Evolutionary conservation across 2,329 filamentous ascomycete genomes (phyloP), one percentile per base, ranked within the genome.

Genomic region (Beauveria asiatica): DNA sequence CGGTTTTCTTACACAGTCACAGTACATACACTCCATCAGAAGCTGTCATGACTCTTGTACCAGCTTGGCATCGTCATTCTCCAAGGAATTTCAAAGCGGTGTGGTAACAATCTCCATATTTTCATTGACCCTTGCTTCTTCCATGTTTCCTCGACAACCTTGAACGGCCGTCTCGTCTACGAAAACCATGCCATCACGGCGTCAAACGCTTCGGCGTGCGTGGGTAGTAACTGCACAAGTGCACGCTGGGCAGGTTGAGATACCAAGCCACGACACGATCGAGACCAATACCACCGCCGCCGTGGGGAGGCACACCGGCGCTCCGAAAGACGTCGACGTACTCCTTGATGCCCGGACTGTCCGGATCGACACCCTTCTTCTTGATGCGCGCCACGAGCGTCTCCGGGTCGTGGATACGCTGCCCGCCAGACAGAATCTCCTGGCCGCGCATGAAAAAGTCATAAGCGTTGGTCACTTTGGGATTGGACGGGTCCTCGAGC

Each of bases 401-500:
- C 46, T 79, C 78, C 0, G 92, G 84, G 64, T 91, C 82, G 74
- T 97, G 89, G 66, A 97, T 90, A 82, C 92, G 90, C 75, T 97
- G 92, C 8, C 92, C 92, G 67, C 93, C 92, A 17, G 89, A 92
- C 19, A 97, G 82, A 62, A 97, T 93, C 75, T 97, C 93, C 74
- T 97, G 92, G 3, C 91, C 91, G 61, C 93, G 86, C 71, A 96
- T 86, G 79, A 97, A 96, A 69, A 96, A 91, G 74, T 96, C 92
- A 67, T 81, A 86, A 13, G 83, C 82, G 65, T 86, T 86, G 11
- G 83, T 90, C 64, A 90, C 82, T 41, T 80, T 79, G 59, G 83
- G 79, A 67, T 89, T 83, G 48, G 82, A 77, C 3, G 84, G 83
- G 69, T 89, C 89, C 58, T 89, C 85, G 78, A 93, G 90, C 63